Evolutionary conservation across 805 yeast species (phyloP).

Genomic region (Ogataea philodendri): DNA sequence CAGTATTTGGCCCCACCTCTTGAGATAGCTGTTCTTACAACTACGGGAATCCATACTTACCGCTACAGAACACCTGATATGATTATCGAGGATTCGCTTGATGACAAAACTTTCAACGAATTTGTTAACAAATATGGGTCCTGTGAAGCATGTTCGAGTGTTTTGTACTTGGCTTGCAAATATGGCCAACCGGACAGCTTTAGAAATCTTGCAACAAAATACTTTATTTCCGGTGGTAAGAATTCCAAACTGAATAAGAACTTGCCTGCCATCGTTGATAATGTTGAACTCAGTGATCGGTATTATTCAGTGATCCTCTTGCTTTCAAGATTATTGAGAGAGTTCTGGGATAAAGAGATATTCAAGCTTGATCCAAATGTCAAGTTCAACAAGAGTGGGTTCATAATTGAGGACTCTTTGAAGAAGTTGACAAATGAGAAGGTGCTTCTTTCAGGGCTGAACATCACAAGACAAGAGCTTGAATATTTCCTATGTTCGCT

Average conservation of each 20-base stretch:
- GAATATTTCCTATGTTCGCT: slow-evolving; percentile 73
- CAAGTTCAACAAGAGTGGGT: slow-evolving; percentile 37
- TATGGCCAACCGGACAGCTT: slow-evolving; percentile 54
- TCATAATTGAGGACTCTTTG: slow-evolving; percentile 37
- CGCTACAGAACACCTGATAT: slow-evolving; percentile 79
- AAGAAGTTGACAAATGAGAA: slow-evolving; percentile 39
- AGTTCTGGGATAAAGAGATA: slow-evolving; percentile 73
- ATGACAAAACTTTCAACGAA: slow-evolving; percentile 62
- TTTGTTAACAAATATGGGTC: slow-evolving; percentile 80
- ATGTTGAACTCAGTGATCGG: slow-evolving; percentile 86
- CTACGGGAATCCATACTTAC: slow-evolving; percentile 71
- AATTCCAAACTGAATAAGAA: slow-evolving; percentile 43
- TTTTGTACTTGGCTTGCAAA: slow-evolving; percentile 80
- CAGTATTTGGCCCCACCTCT: slow-evolving; percentile 70
- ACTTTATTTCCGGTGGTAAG: slow-evolving; percentile 54
- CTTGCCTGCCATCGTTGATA: slow-evolving; percentile 50
- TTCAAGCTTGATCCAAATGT: slow-evolving; percentile 42
- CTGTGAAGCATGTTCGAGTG: slow-evolving; percentile 86
- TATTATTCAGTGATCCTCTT: slow-evolving; percentile 84
- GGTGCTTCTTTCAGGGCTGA: slow-evolving; percentile 44
- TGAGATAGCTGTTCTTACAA: slow-evolving; percentile 79
- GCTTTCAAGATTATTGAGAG: slow-evolving; percentile 73
- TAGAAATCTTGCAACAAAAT: slow-evolving; percentile 47
- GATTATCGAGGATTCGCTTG: slow-evolving; percentile 62
- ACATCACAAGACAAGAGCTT: slow-evolving; percentile 48